phyloP scores from a whole-genome alignment of 225 moss, liverwort and hornwort genomes.

The Pseudisothecium myosuroides region DNA sequence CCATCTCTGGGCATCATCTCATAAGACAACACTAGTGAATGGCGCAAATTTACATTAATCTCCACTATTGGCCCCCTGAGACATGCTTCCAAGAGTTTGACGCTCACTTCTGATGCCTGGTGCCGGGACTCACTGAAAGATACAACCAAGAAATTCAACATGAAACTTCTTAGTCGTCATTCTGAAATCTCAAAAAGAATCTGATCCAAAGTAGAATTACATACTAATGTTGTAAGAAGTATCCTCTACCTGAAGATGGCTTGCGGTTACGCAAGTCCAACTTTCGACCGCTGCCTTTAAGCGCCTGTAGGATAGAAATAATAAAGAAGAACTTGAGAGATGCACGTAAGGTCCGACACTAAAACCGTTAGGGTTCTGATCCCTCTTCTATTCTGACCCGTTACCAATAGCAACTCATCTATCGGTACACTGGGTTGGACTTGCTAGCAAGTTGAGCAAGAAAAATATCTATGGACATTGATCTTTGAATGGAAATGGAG shows the following conservation, averaged over 20 bases:
- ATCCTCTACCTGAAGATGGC: not conserved
- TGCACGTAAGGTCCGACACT: not conserved
- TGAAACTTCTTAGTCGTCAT: not conserved
- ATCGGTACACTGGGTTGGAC: not conserved
- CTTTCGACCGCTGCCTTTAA: not conserved
- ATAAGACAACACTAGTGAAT: not conserved
- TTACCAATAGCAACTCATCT: not conserved
- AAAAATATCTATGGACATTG: not conserved
- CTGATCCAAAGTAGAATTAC: not conserved
- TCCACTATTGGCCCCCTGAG: not conserved
- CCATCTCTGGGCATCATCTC: not conserved
- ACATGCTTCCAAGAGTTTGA: not conserved
- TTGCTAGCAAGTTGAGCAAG: not conserved
- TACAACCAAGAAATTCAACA: not conserved
- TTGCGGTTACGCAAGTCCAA: not conserved
- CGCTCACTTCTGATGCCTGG: conserved; percentile 3
- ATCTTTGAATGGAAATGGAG: not conserved
- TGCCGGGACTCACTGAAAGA: not conserved
- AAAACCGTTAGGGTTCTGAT: not conserved
- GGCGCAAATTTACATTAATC: not conserved
- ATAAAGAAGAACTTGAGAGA: not conserved
- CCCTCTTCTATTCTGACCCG: not conserved
- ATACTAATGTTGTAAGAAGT: not conserved
- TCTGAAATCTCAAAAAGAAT: not conserved
- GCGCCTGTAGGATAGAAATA: not conserved